Conservation (phyloP, 495 filamentous ascomycete genomes). For the Aspergillus conjunctus region DNA sequence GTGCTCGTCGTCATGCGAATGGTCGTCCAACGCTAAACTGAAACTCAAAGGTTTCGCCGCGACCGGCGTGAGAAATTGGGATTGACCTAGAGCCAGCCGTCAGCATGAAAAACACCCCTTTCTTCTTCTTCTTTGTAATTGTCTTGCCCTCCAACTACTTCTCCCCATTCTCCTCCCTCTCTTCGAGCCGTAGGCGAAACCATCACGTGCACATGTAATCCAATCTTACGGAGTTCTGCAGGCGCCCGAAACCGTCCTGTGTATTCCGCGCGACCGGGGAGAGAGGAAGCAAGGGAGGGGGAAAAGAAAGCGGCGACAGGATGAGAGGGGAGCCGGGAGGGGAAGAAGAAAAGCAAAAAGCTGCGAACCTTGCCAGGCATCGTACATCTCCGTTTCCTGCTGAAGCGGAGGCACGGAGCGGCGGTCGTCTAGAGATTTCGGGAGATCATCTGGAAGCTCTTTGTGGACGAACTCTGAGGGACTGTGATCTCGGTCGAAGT, state of each 20-base stretch:
- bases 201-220: neutral
- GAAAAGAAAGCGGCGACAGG: constrained; percentile 5
- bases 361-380: constrained; percentile 91
- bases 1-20: constrained; percentile 48
- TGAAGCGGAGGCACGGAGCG: constrained; percentile 60
- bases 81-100: constrained; percentile 68
- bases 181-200: neutral
- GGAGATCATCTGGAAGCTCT: constrained; percentile 79
- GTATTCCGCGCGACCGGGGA: neutral
- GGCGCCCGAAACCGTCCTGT: neutral
- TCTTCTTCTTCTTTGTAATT: neutral
- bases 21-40: constrained; percentile 79
- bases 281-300: neutral
- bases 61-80: constrained; percentile 87
- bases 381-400: constrained; percentile 92
- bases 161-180: neutral
- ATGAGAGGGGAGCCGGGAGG: neutral
- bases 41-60: constrained; percentile 81
- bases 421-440: constrained; percentile 87
- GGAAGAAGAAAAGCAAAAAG: constrained; percentile 3
- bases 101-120: constrained; percentile 2
- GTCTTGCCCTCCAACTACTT: neutral
- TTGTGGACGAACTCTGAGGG: constrained; percentile 23
- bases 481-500: constrained; percentile 29
- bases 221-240: neutral